These are phyloP conservation scores for Psilocybe cubensis DNA, from an alignment of 768 basidiomycete species.

Conservation along the genomic window DNA sequence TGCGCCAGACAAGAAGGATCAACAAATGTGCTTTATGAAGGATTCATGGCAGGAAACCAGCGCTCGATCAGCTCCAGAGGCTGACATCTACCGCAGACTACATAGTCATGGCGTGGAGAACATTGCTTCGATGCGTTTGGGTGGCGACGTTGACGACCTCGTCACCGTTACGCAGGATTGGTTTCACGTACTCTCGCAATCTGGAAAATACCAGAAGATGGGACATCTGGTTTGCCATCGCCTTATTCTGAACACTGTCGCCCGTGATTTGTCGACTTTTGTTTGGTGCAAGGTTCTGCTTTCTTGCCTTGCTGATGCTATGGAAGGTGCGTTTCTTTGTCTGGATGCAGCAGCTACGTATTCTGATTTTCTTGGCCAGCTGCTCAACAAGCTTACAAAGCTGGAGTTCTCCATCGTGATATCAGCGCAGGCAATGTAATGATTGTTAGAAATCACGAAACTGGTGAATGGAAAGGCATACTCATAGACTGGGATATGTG, in stretches of 20 bases:
- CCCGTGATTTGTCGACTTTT: background rate
- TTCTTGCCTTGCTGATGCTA: too few relatives aligned
- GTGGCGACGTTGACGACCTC: background rate
- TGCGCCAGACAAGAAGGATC: background rate
- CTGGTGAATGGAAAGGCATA: background rate
- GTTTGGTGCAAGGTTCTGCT: background rate
- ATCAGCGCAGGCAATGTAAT: background rate
- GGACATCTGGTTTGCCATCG: background rate
- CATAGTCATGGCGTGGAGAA: background rate
- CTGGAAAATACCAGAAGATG: background rate
- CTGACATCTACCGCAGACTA: background rate
- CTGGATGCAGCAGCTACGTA: too few relatives aligned
- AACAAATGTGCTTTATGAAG: background rate
- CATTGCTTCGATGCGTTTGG: background rate
- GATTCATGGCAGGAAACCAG: background rate
- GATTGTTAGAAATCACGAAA: background rate
- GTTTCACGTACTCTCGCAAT: background rate
- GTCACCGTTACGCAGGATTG: background rate
- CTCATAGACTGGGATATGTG: background rate
- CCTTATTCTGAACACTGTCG: background rate
- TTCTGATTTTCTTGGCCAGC: too few relatives aligned
- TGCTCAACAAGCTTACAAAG: too few relatives aligned
- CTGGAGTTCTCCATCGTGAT: background rate
- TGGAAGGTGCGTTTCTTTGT: too few relatives aligned
- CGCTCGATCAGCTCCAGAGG: background rate